Evolutionary conservation across 257 asterid genomes (phyloP), one percentile per base, ranked within the genome.

Genomic region (Anisodus acutangulus): DNA sequence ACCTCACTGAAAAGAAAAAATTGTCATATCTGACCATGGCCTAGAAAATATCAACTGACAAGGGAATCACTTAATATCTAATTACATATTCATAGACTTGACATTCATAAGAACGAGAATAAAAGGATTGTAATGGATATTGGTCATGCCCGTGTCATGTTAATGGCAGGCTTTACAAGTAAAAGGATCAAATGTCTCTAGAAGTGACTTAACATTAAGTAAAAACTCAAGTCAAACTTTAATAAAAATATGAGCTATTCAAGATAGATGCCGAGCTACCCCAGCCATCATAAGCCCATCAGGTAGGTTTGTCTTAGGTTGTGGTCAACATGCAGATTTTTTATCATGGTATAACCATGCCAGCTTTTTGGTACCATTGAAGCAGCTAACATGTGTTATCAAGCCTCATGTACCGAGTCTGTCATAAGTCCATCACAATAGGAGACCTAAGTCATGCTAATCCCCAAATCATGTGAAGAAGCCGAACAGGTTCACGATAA

Each of bases 1-100:
- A 87, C 91, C 86, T 94, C 99, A 87, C 99, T 96, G 86, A 84
- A 82, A 88, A 85, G 57, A 60, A 39, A 87, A 79, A 81, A 87
- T 63, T 80, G 81, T 58, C 88, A 83, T 47, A 80, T 83, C 83
- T 26, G 51, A 81, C 41, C 53, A 22, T 51, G 26, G 68, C 76
- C 59, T 22, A 39, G 37, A 70, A 47, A 58, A 70, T 49, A 54
- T 47, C 76, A 66, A 59, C 70, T 85, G 8, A 80, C 6, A 22
- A 80, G 59, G 35, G 58, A 12, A 64, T 59, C 11, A 62, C 64
- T 70, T n/a, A 16, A 31, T 12, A 16, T 54, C 22, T 15, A 47
- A 11, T n/a, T 2, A 62, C 39, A 43, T 31, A 78, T 47, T 39
- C 87, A 59, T n/a, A 71, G 22, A 47, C 54, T 82, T 78, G 79